Conservation (phyloP, 164 flowering plant species). For the Aristolochia fimbriata region DNA sequence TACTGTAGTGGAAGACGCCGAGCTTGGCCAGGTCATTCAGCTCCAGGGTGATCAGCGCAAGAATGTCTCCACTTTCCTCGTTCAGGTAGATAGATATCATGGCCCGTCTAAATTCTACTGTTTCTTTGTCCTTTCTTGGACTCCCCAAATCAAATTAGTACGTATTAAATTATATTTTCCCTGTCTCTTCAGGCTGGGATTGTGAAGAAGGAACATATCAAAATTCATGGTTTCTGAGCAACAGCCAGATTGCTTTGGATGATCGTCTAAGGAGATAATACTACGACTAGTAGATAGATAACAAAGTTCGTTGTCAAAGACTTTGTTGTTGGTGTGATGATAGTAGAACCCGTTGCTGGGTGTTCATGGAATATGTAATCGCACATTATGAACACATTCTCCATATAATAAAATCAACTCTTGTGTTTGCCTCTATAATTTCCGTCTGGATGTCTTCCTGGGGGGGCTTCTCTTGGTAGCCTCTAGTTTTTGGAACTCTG, state of each 20-base stretch:
- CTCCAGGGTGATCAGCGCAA: conserved; percentile 82
- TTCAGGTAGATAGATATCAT: conserved; percentile 19
- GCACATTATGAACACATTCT: no score
- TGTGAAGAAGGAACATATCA: conserved; percentile 58
- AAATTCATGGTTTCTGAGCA: conserved; percentile 60
- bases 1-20: conserved; percentile 55
- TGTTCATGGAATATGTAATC: no score
- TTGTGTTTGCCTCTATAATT: no score
- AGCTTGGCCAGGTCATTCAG: conserved; percentile 61
- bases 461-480: no score
- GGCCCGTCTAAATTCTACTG: no score
- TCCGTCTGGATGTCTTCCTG: no score
- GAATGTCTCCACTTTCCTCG: conserved; percentile 50
- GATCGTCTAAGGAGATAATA: neutral
- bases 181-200: conserved; percentile 26
- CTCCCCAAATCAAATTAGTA: no score
- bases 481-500: no score
- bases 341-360: no score
- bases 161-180: no score
- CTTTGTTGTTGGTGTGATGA: neutral
- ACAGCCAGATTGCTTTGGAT: neutral
- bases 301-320: neutral
- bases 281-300: no score
- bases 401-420: no score
- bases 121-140: neutral